Evolutionary conservation across 129 eudicot species (phyloP), one percentile per base, ranked within the genome.

Genomic region (Saussurea involucrata): DNA sequence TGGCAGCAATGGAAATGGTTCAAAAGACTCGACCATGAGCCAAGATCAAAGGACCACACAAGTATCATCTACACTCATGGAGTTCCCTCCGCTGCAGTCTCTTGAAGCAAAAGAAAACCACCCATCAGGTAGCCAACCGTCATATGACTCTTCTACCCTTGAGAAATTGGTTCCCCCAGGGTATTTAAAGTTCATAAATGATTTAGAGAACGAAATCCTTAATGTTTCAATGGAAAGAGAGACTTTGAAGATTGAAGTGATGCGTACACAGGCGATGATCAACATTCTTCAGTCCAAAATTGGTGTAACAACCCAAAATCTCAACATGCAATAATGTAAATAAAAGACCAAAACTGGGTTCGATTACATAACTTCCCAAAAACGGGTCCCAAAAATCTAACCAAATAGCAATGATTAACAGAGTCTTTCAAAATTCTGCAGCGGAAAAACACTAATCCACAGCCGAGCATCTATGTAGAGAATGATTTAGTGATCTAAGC

Each of bases 101-200:
- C 63, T 87, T 4, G 98, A 83, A 66, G 85, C 84, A 25, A 78
- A 79, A 63, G 82, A 82, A 66, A 91, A n/a, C n/a, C n/a, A 81
- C 53, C 88, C 76, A n/a, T 81, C 85, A 0, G 86, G 79, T 5
- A 85, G 82, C 65, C 83, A 86, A 7, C 88, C 79, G 4, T 87
- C 92, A 1, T 92, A 89, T 28, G 90, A 89, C 55, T 87, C 97
- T 12, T 78, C 92, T 66, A 85, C 86, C 24, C 92, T 93, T 32
- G 98, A 93, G 75, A 93, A 88, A 40, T 88, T 92, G 2, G 97
- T 93, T 33, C 98, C 98, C 66, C 98, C 98, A 0, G 96, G 98
- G 12, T 93, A 90, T 63, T 44, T 93, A 64, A 93, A 90, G 70
- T 91, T 93, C 37, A 90, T 93, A 31, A 84, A 80, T 80, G 85